These are phyloP conservation scores for Leccinellum albellum DNA, from an alignment of 768 basidiomycete genomes.

Conservation along the genomic window DNA sequence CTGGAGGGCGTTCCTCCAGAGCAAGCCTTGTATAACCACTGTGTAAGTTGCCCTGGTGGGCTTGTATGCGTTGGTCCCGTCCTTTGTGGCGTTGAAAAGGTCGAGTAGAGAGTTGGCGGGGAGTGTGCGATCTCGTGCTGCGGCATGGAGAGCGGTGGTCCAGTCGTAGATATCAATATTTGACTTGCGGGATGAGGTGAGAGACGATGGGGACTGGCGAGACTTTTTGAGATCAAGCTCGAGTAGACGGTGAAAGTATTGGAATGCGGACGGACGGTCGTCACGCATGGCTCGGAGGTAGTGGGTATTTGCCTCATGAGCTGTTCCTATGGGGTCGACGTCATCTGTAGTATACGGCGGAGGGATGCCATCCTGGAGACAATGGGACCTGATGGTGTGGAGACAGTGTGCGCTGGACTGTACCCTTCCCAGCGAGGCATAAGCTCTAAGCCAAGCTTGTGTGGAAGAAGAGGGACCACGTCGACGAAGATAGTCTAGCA, in stretches of 20 bases:
- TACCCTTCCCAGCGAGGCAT: conserved; percentile 27
- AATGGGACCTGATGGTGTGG: conserved; percentile 34
- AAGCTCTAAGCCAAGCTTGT: conserved; percentile 15
- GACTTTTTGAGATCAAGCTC: conserved; percentile 19
- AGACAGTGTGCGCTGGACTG: conserved; percentile 40
- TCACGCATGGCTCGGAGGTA: conserved; percentile 40
- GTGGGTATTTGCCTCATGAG: conserved; percentile 39
- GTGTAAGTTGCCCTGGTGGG: conserved; percentile 50
- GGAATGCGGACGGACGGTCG: conserved; percentile 43
- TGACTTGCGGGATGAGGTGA: conserved; percentile 16
- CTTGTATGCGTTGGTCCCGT: conserved; percentile 27
- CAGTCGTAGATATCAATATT: conserved; percentile 43
- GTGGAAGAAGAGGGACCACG: neutral
- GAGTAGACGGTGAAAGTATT: conserved; percentile 42
- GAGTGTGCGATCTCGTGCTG: conserved; percentile 37
- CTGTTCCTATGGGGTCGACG: conserved; percentile 14
- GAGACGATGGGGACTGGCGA: conserved; percentile 2
- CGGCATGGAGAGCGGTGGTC: conserved; percentile 45
- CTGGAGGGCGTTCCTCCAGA: conserved; percentile 38
- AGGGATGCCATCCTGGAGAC: conserved; percentile 11
- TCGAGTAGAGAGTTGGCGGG: conserved; percentile 33
- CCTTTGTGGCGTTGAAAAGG: conserved; percentile 35
- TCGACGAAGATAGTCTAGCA: conserved; percentile 44
- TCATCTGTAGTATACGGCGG: conserved; percentile 22
- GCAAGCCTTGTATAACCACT: conserved; percentile 50